phyloP scores from a whole-genome alignment of 2,329 filamentous ascomycete genomes.

The Cyphellophora attinorum region DNA sequence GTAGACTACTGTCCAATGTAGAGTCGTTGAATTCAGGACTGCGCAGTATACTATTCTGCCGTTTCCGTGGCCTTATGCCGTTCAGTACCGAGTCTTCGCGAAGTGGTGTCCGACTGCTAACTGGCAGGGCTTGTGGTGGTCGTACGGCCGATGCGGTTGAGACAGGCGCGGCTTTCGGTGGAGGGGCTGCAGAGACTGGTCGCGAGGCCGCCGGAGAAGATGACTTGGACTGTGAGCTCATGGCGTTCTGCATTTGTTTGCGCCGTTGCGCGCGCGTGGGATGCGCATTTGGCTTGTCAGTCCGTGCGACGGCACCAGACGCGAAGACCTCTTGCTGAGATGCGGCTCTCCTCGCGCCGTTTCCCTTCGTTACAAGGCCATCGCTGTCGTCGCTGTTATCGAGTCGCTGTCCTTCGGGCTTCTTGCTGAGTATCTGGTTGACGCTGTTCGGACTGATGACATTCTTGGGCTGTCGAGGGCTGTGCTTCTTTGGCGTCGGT shows the following conservation, averaged over 20 bases:
- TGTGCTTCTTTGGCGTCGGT: conserved; percentile 4
- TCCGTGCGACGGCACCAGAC: conserved; percentile 15
- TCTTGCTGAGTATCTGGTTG: conserved; percentile 14
- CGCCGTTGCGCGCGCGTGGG: conserved; percentile 14
- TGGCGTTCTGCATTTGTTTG: conserved; percentile 12
- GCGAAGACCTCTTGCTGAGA: conserved; percentile 15
- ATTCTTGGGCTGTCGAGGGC: conserved; percentile 4
- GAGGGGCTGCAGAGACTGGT: neutral
- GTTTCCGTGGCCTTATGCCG: conserved; percentile 15
- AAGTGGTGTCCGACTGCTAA: conserved; percentile 8
- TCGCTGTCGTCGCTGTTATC: conserved; percentile 19
- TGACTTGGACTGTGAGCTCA: conserved; percentile 9
- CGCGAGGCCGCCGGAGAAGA: conserved; percentile 1
- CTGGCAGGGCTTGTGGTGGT: neutral
- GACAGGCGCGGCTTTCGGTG: conserved; percentile 1
- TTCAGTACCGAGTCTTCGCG: conserved; percentile 16
- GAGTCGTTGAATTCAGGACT: conserved; percentile 13
- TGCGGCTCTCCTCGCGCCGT: conserved; percentile 9
- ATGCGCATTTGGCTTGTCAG: conserved; percentile 16
- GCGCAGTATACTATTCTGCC: conserved; percentile 18
- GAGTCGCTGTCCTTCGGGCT: conserved; percentile 13
- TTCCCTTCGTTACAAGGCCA: conserved; percentile 16
- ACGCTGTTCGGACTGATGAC: conserved; percentile 10
- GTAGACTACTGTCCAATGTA: conserved; percentile 13
- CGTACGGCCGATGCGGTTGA: conserved; percentile 3